Conservation (phyloP, 768 basidiomycete genomes). For the Phaeotremella fagi region DNA sequence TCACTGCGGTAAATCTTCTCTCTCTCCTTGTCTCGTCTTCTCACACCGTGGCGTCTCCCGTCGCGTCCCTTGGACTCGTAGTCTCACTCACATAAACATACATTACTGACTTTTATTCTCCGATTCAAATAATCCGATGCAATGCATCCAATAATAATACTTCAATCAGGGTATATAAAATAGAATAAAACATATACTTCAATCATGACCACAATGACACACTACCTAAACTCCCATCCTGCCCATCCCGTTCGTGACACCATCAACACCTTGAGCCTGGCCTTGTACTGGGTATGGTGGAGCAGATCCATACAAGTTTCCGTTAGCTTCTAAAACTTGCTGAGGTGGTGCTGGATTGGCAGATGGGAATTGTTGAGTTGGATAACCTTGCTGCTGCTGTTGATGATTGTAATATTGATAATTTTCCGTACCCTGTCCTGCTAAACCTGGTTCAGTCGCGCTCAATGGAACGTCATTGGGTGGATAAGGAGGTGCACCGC, state of each 20-base stretch:
- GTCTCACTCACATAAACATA: too few relatives aligned
- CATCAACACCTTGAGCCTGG: conserved; percentile 15
- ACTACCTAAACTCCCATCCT: conserved; percentile 38
- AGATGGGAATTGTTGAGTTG: conserved; percentile 35
- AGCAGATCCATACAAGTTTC: neutral
- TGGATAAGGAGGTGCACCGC: conserved; percentile 35
- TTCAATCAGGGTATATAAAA: too few relatives aligned
- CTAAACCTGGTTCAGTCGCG: conserved; percentile 41
- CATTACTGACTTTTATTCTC: too few relatives aligned
- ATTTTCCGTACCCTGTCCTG: conserved; percentile 47
- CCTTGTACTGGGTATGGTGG: neutral
- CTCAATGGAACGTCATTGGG: conserved; percentile 38
- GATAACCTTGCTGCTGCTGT: conserved; percentile 31
- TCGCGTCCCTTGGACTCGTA: too few relatives aligned
- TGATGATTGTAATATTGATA: conserved; percentile 42
- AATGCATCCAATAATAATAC: too few relatives aligned
- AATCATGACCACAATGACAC: too few relatives aligned
- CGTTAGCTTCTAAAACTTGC: neutral
- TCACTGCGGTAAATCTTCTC: too few relatives aligned
- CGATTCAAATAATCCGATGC: too few relatives aligned
- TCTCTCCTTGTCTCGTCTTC: too few relatives aligned
- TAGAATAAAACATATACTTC: too few relatives aligned
- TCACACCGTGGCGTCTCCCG: too few relatives aligned
- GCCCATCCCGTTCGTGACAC: conserved; percentile 19
- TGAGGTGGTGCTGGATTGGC: conserved; percentile 7